Conservation (phyloP, 768 basidiomycete species). For the Phaffia australis region DNA sequence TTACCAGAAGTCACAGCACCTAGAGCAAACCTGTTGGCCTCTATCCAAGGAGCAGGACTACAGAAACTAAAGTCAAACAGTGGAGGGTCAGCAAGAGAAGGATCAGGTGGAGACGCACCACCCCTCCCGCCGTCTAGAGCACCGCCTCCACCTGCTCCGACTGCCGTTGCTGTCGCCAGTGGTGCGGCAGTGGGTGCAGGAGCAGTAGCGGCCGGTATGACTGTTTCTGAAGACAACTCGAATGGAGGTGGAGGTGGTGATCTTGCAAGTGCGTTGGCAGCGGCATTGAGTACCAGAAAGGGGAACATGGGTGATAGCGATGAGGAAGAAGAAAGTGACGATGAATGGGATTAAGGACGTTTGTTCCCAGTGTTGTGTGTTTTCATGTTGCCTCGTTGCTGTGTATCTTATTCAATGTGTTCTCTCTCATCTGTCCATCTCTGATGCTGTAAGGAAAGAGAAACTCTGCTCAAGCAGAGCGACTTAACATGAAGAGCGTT, state of each 20-base stretch:
- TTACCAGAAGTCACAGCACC: conserved; percentile 32
- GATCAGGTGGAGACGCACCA: neutral
- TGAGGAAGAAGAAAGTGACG: conserved; percentile 51
- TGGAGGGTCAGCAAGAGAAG: neutral
- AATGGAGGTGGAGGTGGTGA: conserved; percentile 50
- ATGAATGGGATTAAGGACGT: conserved; percentile 17
- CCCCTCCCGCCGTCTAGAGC: neutral
- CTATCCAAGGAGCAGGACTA: conserved; percentile 28
- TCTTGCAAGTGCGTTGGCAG: conserved; percentile 70
- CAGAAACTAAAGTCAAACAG: conserved; percentile 10
- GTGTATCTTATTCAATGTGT: neutral
- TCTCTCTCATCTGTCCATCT: too few species aligned
- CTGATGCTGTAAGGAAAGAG: too few species aligned
- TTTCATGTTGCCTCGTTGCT: neutral
- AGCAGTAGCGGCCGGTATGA: neutral
- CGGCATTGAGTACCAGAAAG: conserved; percentile 68
- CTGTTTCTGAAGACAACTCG: neutral
- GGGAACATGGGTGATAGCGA: conserved; percentile 77
- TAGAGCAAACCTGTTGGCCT: conserved; percentile 26
- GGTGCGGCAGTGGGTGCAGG: conserved; percentile 26
- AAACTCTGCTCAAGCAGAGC: too few species aligned
- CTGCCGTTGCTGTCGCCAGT: conserved; percentile 29
- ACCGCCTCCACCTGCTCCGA: neutral
- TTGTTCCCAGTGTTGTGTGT: neutral
- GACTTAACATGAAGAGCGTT: too few species aligned